Evolutionary conservation across 257 asterid species (phyloP).

Genomic region (Gentiana dahurica): DNA sequence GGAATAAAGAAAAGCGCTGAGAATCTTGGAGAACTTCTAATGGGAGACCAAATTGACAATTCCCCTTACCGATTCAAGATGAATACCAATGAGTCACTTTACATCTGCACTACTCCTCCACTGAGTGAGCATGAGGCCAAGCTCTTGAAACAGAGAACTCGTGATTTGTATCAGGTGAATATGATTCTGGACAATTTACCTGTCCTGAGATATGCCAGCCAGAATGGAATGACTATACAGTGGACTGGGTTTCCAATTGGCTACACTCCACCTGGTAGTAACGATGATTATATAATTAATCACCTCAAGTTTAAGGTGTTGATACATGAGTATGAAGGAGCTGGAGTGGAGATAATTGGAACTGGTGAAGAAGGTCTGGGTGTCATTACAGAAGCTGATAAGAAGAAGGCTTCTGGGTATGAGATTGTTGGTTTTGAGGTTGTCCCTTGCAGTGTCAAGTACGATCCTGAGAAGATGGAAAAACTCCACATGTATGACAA

Average conservation of each 20-base stretch:
- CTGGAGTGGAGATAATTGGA: conserved; percentile 14
- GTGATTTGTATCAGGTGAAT: conserved; percentile 14
- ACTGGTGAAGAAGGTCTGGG: conserved; percentile 18
- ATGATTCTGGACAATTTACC: conserved; percentile 15
- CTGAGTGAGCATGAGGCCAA: conserved; percentile 6
- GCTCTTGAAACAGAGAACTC: conserved; percentile 10
- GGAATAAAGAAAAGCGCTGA: conserved; percentile 17
- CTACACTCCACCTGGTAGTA: conserved; percentile 1
- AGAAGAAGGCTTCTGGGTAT: conserved; percentile 3
- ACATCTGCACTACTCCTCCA: conserved; percentile 6
- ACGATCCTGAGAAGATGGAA: conserved; percentile 5
- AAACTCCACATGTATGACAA: conserved; percentile 3
- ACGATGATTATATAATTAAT: conserved; percentile 9
- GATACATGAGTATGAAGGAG: conserved; percentile 14
- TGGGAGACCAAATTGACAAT: conserved; percentile 16
- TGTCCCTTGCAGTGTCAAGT: conserved; percentile 15
- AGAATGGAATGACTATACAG: conserved; percentile 6
- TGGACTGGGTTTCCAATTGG: conserved; percentile 17
- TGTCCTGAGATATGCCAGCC: conserved; percentile 7
- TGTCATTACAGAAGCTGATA: conserved; percentile 8
- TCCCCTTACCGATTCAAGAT: conserved; percentile 13
- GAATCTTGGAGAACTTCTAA: conserved; percentile 15
- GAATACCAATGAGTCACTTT: conserved; percentile 7
- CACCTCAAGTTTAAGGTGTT: conserved; percentile 14
- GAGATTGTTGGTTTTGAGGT: conserved; percentile 18